A percentile compares a stretch with the other conserved stretches of the same genome.
These are phyloP conservation scores for Xylaria venustula DNA, from an alignment of 495 filamentous ascomycete species.

Conservation along the genomic window DNA sequence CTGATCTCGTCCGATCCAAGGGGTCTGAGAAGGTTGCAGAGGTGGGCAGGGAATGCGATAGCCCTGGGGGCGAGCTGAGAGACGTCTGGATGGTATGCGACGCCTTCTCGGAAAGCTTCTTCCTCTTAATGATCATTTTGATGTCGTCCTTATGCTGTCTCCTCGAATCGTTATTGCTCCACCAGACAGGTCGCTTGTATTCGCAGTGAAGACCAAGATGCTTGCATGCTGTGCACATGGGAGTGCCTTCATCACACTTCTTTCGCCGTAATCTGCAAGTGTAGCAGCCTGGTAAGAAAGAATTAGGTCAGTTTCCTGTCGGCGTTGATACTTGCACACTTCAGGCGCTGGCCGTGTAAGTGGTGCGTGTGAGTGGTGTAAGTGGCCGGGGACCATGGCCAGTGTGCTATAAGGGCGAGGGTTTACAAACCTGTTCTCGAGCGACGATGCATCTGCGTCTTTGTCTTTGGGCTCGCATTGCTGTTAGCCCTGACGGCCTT, in stretches of 20 bases:
- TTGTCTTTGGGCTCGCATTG: slow-evolving; percentile 58
- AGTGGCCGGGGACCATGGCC: not conserved
- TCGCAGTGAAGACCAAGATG: slow-evolving; percentile 85
- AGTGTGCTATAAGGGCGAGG: slow-evolving; percentile 12
- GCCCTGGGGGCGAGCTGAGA: slow-evolving; percentile 68
- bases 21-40: slow-evolving; percentile 76
- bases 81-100: slow-evolving; percentile 54
- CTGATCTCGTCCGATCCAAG: slow-evolving; percentile 66
- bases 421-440: slow-evolving; percentile 81
- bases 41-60: slow-evolving; percentile 79
- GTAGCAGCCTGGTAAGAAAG: slow-evolving; percentile 73
- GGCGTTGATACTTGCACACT: slow-evolving; percentile 22
- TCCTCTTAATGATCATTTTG: slow-evolving; percentile 96
- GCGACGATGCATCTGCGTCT: slow-evolving; percentile 83
- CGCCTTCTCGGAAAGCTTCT: slow-evolving; percentile 86
- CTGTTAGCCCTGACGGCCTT: slow-evolving; percentile 52
- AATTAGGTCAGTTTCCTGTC: slow-evolving; percentile 21
- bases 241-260: slow-evolving; percentile 95
- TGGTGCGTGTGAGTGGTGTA: slow-evolving; percentile 20
- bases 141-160: slow-evolving; percentile 87
- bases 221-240: slow-evolving; percentile 82
- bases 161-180: slow-evolving; percentile 85
- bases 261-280: slow-evolving; percentile 93
- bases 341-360: slow-evolving; percentile 21
- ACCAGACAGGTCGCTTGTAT: slow-evolving; percentile 96